Evolutionary conservation across 2,329 filamentous ascomycete genomes (phyloP).

Genomic region (Aureobasidium subglaciale): DNA sequence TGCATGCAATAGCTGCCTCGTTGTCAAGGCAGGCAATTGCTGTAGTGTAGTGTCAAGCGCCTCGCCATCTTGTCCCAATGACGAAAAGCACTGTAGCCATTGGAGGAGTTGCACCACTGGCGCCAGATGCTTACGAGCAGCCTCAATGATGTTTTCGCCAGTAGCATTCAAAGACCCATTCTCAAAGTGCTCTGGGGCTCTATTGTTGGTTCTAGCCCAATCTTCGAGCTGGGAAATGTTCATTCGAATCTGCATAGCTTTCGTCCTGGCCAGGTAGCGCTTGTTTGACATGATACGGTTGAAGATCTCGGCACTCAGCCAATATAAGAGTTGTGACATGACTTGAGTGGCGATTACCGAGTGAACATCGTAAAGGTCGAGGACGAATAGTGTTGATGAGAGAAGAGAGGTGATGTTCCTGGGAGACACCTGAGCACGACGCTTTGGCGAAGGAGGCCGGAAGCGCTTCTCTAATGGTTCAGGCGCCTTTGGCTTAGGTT

Average conservation of each 20-base stretch:
- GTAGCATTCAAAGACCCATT: conserved; percentile 78
- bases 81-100: conserved; percentile 97
- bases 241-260: conserved; percentile 99
- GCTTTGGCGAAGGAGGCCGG: conserved; percentile 86
- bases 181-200: conserved; percentile 91
- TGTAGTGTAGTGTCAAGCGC: conserved; percentile 82
- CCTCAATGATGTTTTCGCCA: conserved; percentile 80
- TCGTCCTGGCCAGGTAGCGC: conserved; percentile 89
- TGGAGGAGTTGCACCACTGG: conserved; percentile 91
- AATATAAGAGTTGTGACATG: conserved; percentile 86
- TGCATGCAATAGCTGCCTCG: conserved; percentile 83
- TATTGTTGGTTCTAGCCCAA: conserved; percentile 89
- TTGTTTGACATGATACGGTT: conserved; percentile 96
- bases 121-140: conserved; percentile 74
- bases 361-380: conserved; percentile 98
- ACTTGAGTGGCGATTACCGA: conserved; percentile 93
- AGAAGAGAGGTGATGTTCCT: conserved; percentile 92
- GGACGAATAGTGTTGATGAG: conserved; percentile 90
- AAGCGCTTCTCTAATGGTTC: conserved; percentile 87
- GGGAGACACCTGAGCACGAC: conserved; percentile 83
- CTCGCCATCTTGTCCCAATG: conserved; percentile 81
- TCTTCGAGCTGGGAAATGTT: conserved; percentile 93
- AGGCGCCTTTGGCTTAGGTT: conserved; percentile 74
- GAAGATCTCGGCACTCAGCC: conserved; percentile 92
- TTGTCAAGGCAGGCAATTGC: conserved; percentile 76